These are phyloP conservation scores for Babesia bigemina DNA, from an alignment of 169 alveolate species.

Conservation along the genomic window DNA sequence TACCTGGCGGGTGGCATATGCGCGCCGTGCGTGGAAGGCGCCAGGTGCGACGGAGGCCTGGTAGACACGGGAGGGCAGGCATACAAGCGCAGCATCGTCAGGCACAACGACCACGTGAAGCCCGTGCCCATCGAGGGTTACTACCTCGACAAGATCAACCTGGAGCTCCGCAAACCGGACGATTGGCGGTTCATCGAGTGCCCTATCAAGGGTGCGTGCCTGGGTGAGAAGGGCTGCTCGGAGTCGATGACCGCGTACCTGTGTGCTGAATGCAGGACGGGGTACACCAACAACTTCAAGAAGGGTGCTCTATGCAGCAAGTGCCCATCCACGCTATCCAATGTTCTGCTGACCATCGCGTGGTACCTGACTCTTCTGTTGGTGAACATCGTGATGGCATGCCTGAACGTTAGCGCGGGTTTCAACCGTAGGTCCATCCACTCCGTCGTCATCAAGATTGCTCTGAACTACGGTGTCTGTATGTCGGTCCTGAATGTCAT, in stretches of 20 bases:
- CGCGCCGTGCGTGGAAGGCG: slow-evolving; percentile 81
- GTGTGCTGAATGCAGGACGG: slow-evolving; percentile 81
- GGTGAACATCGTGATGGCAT: slow-evolving; percentile 81
- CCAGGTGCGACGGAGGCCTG: slow-evolving; percentile 82
- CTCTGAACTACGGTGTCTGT: slow-evolving; percentile 79
- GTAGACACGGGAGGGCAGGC: slow-evolving; percentile 24
- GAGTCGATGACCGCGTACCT: slow-evolving; percentile 79
- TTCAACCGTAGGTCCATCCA: slow-evolving; percentile 84
- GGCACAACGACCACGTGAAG: slow-evolving; percentile 76
- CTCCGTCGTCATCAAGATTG: slow-evolving; percentile 84
- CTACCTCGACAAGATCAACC: slow-evolving; percentile 74
- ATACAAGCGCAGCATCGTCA: slow-evolving; percentile 15
- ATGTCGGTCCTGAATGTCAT: slow-evolving; percentile 77
- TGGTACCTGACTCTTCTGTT: slow-evolving; percentile 71
- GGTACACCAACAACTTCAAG: slow-evolving; percentile 80
- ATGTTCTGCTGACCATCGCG: slow-evolving; percentile 55
- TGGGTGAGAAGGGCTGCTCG: slow-evolving; percentile 76
- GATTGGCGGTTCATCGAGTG: slow-evolving; percentile 84
- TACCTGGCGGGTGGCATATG: slow-evolving; percentile 77
- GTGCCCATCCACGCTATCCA: slow-evolving; percentile 72
- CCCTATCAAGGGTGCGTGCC: slow-evolving; percentile 81
- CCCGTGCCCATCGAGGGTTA: slow-evolving; percentile 81
- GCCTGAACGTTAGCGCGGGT: slow-evolving; percentile 84
- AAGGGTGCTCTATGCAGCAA: slow-evolving; percentile 71
- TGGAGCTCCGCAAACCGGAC: slow-evolving; percentile 69